These are phyloP conservation scores for Pilaira anomala DNA, from an alignment of 192 early-diverging fungal species.

Conservation along the genomic window DNA sequence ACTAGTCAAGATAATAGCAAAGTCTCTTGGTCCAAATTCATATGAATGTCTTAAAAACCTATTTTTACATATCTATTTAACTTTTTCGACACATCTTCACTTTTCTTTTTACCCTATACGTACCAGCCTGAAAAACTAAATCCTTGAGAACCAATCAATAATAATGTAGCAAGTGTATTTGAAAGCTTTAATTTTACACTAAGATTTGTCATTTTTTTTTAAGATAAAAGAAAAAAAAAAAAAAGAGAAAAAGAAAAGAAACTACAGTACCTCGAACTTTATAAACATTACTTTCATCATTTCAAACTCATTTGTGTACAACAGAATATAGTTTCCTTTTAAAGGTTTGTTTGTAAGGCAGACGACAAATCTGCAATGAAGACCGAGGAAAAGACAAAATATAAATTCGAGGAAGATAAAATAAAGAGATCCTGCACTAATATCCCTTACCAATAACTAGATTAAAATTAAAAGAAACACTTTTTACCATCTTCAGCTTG, in stretches of 20 bases:
- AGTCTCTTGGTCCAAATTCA: slow-evolving; percentile 18
- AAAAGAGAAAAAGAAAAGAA: slow-evolving; percentile 9
- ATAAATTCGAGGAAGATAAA: too few species aligned
- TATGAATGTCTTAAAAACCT: slow-evolving; percentile 13
- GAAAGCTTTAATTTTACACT: slow-evolving; percentile 31
- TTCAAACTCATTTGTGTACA: too few species aligned
- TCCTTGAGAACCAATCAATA: slow-evolving; percentile 23
- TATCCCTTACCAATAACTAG: too few species aligned
- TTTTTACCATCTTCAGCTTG: too few species aligned
- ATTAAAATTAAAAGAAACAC: too few species aligned
- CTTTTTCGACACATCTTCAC: not conserved
- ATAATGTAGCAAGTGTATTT: slow-evolving; percentile 24
- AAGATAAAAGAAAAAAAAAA: slow-evolving; percentile 1
- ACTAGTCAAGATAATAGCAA: slow-evolving; percentile 21
- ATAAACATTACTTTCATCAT: too few species aligned
- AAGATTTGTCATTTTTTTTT: slow-evolving; percentile 23
- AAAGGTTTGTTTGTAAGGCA: too few species aligned
- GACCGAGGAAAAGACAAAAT: too few species aligned
- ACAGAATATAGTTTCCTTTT: too few species aligned
- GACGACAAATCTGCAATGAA: too few species aligned
- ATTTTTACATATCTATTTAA: not conserved
- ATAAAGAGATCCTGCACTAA: too few species aligned
- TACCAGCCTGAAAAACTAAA: slow-evolving; percentile 17
- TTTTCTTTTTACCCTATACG: slow-evolving; percentile 23
- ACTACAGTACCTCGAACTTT: too few species aligned